Evolutionary conservation across 129 eudicot genomes (phyloP), one percentile per base, ranked within the genome.

Genomic region (Smallanthus sonchifolius): DNA sequence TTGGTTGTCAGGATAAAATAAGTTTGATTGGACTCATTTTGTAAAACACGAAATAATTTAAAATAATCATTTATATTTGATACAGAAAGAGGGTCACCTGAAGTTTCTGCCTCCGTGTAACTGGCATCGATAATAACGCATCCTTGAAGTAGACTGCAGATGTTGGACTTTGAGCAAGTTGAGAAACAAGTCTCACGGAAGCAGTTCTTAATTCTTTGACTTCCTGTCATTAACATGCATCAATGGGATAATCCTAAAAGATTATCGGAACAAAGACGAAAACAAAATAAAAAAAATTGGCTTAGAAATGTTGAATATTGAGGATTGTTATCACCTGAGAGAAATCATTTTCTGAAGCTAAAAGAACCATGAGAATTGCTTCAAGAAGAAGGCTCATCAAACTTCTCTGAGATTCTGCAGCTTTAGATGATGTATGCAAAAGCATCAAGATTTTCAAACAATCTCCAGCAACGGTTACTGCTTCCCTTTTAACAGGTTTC

Each of bases 381-480:
- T 90, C 98, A 80, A 94, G 77, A 72, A 90, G 86, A 63, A 94
- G 81, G 55, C 82, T 83, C 85, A 94, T 77, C 11, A 88, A 83
- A 76, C 84, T 82, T 80, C 82, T 90, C 79, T 84, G 96, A 79
- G 88, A 84, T 75, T 86, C 96, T 55, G 77, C 80, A 16, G 52
- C 77, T 68, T 85, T 94, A 45, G 97, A 87, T 16, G 86, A 59
- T 13, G 96, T 84, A 62, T 90, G 96, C 77, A 94, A 74, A 83
- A 94, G 96, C 91, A 83, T 83, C 43, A 94, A 82, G 70, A 86
- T 73, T 84, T 80, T 90, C 77, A 94, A 84, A 79, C 98, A 90
- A 74, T 94, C 98, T 77, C 91, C 95, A 51, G 72, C 86, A 74
- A 90, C 82, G 10, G 84, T 76, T 83, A 87, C 83, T 57, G 88